Percentiles rank a stretch among this genome's conserved stretches.
Evolutionary conservation across 2,329 filamentous ascomycete genomes (phyloP).

Genomic region (Chaetomium strumarium): DNA sequence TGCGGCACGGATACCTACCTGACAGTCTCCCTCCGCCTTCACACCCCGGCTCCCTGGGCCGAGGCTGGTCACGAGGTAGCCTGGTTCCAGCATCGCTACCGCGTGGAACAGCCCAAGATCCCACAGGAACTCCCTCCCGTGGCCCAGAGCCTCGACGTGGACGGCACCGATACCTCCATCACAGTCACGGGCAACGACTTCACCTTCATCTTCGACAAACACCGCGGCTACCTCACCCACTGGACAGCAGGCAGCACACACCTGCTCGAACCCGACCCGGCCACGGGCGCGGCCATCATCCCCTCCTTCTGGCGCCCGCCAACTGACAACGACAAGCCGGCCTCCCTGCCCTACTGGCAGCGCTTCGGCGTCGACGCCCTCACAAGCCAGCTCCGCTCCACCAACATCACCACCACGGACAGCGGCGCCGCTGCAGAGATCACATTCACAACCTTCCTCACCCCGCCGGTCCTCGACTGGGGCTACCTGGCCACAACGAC

Average conservation of each 20-base stretch:
- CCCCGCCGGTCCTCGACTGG: slow-evolving; percentile 58
- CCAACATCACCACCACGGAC: slow-evolving; percentile 26
- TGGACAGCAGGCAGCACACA: slow-evolving; percentile 35
- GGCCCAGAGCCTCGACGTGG: slow-evolving; percentile 11
- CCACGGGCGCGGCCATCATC: slow-evolving; percentile 33
- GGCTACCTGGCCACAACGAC: slow-evolving; percentile 42
- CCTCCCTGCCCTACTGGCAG: slow-evolving; percentile 53
- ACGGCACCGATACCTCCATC: slow-evolving; percentile 23
- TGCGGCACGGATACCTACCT: slow-evolving; percentile 37
- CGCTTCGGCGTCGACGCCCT: slow-evolving; percentile 44
- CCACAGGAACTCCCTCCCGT: slow-evolving; percentile 8
- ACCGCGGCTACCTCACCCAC: slow-evolving; percentile 37
- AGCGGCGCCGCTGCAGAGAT: slow-evolving; percentile 33
- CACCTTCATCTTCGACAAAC: slow-evolving; percentile 39
- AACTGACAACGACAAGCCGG: slow-evolving; percentile 58
- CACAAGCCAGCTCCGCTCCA: slow-evolving; percentile 41
- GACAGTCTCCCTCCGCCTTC: slow-evolving; percentile 40
- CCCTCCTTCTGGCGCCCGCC: slow-evolving; percentile 57
- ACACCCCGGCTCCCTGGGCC: slow-evolving; percentile 44
- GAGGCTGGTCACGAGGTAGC: slow-evolving; percentile 48
- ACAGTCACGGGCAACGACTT: slow-evolving; percentile 31
- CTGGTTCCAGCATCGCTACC: slow-evolving; percentile 45
- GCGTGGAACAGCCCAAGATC: slow-evolving; percentile 23
- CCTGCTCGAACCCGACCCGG: slow-evolving; percentile 34
- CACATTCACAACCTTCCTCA: slow-evolving; percentile 43